phyloP scores from a whole-genome alignment of 805 yeast species.

The Pichia nanzhaoensis region DNA sequence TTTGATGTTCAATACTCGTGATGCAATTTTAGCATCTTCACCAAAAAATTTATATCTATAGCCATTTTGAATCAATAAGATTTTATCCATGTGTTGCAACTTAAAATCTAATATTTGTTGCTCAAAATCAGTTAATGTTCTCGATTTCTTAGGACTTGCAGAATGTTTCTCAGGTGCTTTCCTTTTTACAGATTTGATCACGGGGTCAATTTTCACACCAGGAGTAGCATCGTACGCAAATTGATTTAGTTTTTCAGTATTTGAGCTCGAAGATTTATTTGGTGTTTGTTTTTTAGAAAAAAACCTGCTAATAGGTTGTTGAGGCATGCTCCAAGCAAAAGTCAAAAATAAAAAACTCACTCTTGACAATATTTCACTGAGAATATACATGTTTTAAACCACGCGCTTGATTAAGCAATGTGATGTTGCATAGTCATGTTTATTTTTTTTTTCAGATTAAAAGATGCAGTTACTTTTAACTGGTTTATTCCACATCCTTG shows the following conservation, averaged over 20 bases:
- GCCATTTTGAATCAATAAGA: constrained; percentile 83
- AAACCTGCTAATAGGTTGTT: constrained; percentile 22
- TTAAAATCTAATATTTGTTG: constrained; percentile 69
- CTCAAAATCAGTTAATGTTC: constrained; percentile 68
- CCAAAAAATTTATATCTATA: constrained; percentile 87
- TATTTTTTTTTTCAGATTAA: no score
- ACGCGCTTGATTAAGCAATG: no score
- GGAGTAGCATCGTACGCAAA: background rate
- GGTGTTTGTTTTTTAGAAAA: constrained; percentile 11
- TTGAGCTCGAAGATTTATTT: background rate
- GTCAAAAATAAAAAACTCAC: background rate
- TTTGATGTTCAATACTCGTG: constrained; percentile 62
- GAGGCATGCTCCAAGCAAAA: constrained; percentile 8
- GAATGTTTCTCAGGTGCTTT: background rate
- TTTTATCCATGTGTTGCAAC: constrained; percentile 49
- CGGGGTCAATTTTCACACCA: background rate
- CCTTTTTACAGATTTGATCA: background rate
- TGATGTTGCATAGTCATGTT: no score
- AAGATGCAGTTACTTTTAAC: background rate
- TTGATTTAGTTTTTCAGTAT: background rate
- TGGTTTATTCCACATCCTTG: background rate
- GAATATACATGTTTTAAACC: no score
- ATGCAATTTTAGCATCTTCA: constrained; percentile 68
- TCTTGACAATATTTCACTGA: no score
- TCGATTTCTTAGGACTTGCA: background rate